Evolutionary conservation across 768 basidiomycete genomes (phyloP), one percentile per base, ranked within the genome.

Genomic region (Leccinellum rugosiceps): DNA sequence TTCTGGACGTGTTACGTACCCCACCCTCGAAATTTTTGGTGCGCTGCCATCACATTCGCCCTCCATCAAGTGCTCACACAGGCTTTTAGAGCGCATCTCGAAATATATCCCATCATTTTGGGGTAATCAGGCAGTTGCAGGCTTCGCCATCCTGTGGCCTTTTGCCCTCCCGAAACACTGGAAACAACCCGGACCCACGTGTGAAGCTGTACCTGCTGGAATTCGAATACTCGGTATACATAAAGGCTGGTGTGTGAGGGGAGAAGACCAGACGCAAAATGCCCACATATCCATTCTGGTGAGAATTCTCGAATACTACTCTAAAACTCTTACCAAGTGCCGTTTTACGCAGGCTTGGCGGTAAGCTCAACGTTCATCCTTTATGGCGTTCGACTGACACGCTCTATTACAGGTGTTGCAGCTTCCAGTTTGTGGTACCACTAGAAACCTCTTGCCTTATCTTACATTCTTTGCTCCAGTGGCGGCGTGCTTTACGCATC

Each of bases 401-500:
- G n/a, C 63, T 56, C 58, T 60, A 31, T 60, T 28, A 49, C 56
- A 86, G 85, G 85, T 44, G 76, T 86, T 49, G 84, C 83, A 28
- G 85, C 85, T 32, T 84, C 84, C 45, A 80, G 85, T 86, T 67
- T 25, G 83, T 77, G 28, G 6, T 52, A 9, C n/a, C n/a, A 25
- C 19, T 19, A 19, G 41, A 44, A 13, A 28, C 9, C 30, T 23
- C 23, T 14, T 25, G 13, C 17, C 11, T 21, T 50, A 58, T 8
- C 54, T 63, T 31, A 61, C 30, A 31, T 46, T 55, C 35, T 19
- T 48, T 56, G 30, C 56, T 63, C 47, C 58, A 90, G 90, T 92
- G 83, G 90, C 91, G 41, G 87, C 90, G 28, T 83, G 80, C 53
- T 86, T 82, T 67, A 93, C 90, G 0, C 91, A 93, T 75, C 91